phyloP scores from a whole-genome alignment of 108 stramenopile genomes.

The Nitzschia sp. region DNA sequence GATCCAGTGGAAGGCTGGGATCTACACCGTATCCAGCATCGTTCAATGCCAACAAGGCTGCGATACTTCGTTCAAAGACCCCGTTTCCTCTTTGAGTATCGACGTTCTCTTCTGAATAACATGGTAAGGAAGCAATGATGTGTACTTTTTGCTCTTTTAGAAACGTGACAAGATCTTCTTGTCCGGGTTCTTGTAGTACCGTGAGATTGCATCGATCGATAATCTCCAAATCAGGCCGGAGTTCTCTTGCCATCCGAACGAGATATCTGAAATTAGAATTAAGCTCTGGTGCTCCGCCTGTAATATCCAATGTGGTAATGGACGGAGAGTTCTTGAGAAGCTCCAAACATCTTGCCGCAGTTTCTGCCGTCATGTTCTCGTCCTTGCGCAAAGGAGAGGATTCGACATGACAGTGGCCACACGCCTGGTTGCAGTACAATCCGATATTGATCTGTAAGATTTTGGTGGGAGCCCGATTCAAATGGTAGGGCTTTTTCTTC shows the following conservation, averaged over 20 bases:
- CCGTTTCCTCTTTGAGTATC: slow-evolving; percentile 94
- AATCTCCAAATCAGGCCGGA: slow-evolving; percentile 83
- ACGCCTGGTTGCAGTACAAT: slow-evolving; percentile 97
- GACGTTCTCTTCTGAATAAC: slow-evolving; percentile 93
- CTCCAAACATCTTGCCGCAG: slow-evolving; percentile 85
- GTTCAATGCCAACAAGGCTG: slow-evolving; percentile 88
- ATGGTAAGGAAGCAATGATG: slow-evolving; percentile 91
- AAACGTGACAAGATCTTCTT: slow-evolving; percentile 93
- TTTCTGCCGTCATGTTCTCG: slow-evolving; percentile 87
- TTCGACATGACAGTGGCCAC: slow-evolving; percentile 94
- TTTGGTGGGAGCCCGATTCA: slow-evolving; percentile 33
- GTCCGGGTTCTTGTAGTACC: slow-evolving; percentile 92
- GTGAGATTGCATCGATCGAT: slow-evolving; percentile 98
- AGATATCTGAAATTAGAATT: slow-evolving; percentile 89
- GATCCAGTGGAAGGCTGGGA: slow-evolving; percentile 68
- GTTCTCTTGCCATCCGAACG: slow-evolving; percentile 76
- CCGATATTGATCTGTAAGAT: slow-evolving; percentile 97
- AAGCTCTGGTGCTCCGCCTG: slow-evolving; percentile 97
- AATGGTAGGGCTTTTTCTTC: slow-evolving; percentile 7
- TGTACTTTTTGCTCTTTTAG: slow-evolving; percentile 86
- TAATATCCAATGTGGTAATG: slow-evolving; percentile 91
- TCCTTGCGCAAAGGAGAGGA: slow-evolving; percentile 88
- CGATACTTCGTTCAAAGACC: slow-evolving; percentile 93
- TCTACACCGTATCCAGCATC: slow-evolving; percentile 87
- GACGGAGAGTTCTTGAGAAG: slow-evolving; percentile 75